Evolutionary conservation across 148 eudicot genomes (phyloP), one percentile per base, ranked within the genome.

Genomic region (Spergularia bocconei): DNA sequence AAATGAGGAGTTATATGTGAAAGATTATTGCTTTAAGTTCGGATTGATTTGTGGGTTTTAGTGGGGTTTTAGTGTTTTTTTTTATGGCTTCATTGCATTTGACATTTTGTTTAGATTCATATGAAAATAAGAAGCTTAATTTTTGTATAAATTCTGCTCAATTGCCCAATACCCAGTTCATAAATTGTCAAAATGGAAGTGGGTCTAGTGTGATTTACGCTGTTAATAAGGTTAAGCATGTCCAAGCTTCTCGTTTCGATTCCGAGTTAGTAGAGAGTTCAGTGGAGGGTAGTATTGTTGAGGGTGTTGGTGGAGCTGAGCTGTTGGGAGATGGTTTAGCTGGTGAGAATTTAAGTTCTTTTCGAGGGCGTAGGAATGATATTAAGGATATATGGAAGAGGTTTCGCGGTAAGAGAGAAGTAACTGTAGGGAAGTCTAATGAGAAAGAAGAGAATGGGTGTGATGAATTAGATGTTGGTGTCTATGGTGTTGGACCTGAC

Each of bases 21-120:
- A 4, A 70, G 7, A 11, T 17, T 25, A 25, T 53, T 20, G 48
- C 48, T 6, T 57, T 4, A 4, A 2, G 7, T 57, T 12, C 44
- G 8, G 14, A 52, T 63, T 41, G 48, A 7, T 63, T 79, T 39
- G 20, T 71, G 79, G 73, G 77, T 71, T 74, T 76, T 80, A 60
- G 41, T 23, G 75, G 75, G 47, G 52, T 53, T 75, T 64, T 70
- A 50, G 13, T 75, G 58, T 25, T 38, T 19, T 61, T 44, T 64
- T 50, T 72, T 63, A 87, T 89, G 93, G 87, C 85, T 53, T 84
- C 87, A 39, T 54, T 87, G 75, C 80, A 69, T 64, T 76, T 86
- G 16, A 67, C 80, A 12, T 52, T 82, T 69, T 78, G 66, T 20
- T 55, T 83, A 20, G 86, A 87, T 47, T 77, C 77, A 21, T 65